Evolutionary conservation across 108 stramenopile species (phyloP), one percentile per base, ranked within the genome.

Genomic region (Skeletonema menzelii): DNA sequence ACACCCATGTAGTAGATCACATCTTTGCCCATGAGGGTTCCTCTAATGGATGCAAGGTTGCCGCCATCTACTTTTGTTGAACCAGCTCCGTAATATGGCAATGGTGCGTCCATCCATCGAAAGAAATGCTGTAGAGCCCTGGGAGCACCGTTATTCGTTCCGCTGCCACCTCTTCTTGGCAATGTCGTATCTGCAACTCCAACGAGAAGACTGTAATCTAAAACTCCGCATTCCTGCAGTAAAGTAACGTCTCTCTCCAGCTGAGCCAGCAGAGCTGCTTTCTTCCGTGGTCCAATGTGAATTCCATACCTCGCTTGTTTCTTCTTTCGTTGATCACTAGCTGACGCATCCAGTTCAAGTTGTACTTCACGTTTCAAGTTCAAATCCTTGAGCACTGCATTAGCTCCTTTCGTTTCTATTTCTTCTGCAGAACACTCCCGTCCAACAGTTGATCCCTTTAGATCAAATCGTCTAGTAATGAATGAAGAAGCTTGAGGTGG

Each of bases 181-280:
- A 84, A 85, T 8, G 19, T 49, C 20, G 47, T 49, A 32, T 86
- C 58, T 11, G 85, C 87, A 31, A 89, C 79, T 26, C 95, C 95
- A 34, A 94, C 89, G 30, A 96, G 81, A 4, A 96, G 72, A 72
- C 88, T 90, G 74, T 96, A 96, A 71, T 96, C 95, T 82, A 96
- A 90, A 20, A 93, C 88, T 46, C 74, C 70, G 44, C 93, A 93
- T 27, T 81, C 70, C 15, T 83, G 73, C 15, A 96, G 72, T 13
- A 96, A 71, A 24, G 72, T 56, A 14, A 96, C 91, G 76, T 96
- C 95, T 47, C 86, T 77, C 37, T 89, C 79, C n/a, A 96, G 83
- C 68, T 96, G 95, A 22, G 80, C 63, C 74, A 96, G 73, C 7
- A 96, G 72, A 8, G 85, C 83, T 15, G 80, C 59, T 76, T 93